A percentile compares a stretch with the other conserved stretches of the same genome.
These are phyloP conservation scores for Rhizophagus clarus DNA, from an alignment of 192 early-diverging fungal genomes.

Conservation along the genomic window DNA sequence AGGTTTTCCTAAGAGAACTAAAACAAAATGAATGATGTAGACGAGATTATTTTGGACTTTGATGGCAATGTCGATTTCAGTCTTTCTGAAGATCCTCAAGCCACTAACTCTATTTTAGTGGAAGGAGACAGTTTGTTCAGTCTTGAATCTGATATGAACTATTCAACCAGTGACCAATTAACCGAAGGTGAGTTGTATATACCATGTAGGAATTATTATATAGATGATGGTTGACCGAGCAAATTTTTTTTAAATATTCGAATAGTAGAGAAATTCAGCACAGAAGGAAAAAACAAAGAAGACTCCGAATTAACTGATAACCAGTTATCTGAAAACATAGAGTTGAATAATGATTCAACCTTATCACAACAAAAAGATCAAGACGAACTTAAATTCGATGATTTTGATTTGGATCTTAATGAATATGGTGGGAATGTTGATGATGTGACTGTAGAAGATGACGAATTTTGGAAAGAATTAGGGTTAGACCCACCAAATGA, in stretches of 20 bases:
- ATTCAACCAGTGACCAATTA: background rate
- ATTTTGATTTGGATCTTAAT: background rate
- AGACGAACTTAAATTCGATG: background rate
- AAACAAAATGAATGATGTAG: conserved; percentile 5
- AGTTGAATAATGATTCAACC: background rate
- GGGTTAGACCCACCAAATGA: background rate
- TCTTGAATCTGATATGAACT: background rate
- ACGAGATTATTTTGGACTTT: conserved; percentile 14
- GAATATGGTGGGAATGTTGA: background rate
- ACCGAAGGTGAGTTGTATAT: background rate
- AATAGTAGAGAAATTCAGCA: background rate
- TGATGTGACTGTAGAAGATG: background rate
- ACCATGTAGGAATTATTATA: background rate
- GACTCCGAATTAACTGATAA: background rate
- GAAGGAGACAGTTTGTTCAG: background rate
- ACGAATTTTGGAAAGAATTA: conserved; percentile 17
- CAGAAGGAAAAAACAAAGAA: background rate
- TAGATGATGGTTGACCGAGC: background rate
- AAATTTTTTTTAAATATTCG: background rate
- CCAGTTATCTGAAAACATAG: background rate
- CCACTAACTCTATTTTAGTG: background rate
- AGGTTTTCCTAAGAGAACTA: background rate
- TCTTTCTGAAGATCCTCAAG: conserved; percentile 2
- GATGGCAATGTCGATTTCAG: conserved; percentile 8
- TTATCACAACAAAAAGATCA: background rate